Base-by-base conservation (phyloP, 2,329 filamentous ascomycete genomes). In the Cadophora gregata region DNA sequence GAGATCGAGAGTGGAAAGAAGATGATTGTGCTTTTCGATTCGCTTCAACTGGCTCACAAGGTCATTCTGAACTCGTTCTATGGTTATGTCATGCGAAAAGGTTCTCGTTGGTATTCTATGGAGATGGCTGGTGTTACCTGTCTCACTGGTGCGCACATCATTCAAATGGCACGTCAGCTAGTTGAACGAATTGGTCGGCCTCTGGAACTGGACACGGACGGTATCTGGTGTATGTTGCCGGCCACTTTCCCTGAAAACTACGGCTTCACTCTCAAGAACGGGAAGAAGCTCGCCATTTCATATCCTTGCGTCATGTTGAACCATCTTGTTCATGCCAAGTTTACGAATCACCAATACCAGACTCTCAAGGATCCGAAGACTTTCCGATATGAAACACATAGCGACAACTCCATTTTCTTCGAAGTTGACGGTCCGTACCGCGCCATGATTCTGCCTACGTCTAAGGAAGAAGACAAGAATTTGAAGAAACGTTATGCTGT, bases 271-370 rank as follows among this genome's bases (percentile, higher is more conserved):
- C 81, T 97, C 72, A 97, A 95, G 79, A 96, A 94, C 74, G 96
- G 96, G 72, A 99, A 98, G 84, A 99, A 98, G 78, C 78, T 98
- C 67, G 85, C 90, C n/a, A 94, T 99, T 59, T 99, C 96, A 0
- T 99, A 99, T 76, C 96, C 96, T 64, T 99, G 96, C 78, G 93
- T 97, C 72, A 99, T 99, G 96, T 86, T 99, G 81, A 99, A 99
- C 78, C 96, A 99, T 77, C 85, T 97, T 3, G 96, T 99, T 8
- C 96, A 99, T 76, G 93, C 86, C 65, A 91, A 90, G 72, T 99
- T 97, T 79, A 99, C 96, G 29, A 99, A 99, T 74, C 90, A 98
- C 74, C 96, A 99, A 75, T 99, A 99, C 77, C 94, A 99, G 81
- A 95, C 92, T 0, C 84, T 99, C 2, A 85, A 88, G 0, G 94